Conservation (phyloP, 345 rosid genomes). For the Turritis glabra region DNA sequence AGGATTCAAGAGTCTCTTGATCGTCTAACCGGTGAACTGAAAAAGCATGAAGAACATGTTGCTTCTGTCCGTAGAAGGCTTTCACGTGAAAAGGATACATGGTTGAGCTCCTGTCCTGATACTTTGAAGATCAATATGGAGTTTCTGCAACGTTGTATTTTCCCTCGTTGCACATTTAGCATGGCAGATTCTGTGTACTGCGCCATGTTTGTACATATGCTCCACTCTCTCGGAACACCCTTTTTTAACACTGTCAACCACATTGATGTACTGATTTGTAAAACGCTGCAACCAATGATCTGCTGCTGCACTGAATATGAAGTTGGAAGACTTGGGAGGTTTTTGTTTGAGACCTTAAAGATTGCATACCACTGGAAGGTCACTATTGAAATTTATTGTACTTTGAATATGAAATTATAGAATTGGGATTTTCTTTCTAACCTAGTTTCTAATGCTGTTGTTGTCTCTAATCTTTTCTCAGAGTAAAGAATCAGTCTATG, state of each 20-base stretch:
- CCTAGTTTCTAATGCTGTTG: constrained; percentile 24
- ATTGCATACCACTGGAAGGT: constrained; percentile 99
- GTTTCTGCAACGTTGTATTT: constrained; percentile 97
- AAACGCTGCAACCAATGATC: constrained; percentile 98
- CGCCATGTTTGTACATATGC: constrained; percentile 97
- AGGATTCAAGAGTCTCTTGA: constrained; percentile 98
- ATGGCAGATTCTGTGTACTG: constrained; percentile 99
- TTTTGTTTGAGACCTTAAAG: constrained; percentile 90
- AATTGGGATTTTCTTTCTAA: neutral
- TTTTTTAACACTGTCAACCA: constrained; percentile 98
- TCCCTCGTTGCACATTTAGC: constrained; percentile 99
- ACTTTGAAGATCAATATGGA: constrained; percentile 98
- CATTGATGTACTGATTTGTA: constrained; percentile 95
- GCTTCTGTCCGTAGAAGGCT: constrained; percentile 89
- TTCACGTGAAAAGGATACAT: constrained; percentile 89
- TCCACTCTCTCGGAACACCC: constrained; percentile 98
- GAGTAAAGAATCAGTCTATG: constrained; percentile 96
- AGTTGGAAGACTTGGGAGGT: constrained; percentile 95
- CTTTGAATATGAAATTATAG: neutral
- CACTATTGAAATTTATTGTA: neutral
- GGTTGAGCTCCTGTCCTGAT: constrained; percentile 99
- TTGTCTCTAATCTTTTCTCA: constrained; percentile 41
- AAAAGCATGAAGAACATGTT: constrained; percentile 91
- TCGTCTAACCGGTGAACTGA: constrained; percentile 80
- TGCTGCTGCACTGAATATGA: constrained; percentile 99